phyloP scores from a whole-genome alignment of 495 filamentous ascomycete species.

The Penicillium cinerascens region DNA sequence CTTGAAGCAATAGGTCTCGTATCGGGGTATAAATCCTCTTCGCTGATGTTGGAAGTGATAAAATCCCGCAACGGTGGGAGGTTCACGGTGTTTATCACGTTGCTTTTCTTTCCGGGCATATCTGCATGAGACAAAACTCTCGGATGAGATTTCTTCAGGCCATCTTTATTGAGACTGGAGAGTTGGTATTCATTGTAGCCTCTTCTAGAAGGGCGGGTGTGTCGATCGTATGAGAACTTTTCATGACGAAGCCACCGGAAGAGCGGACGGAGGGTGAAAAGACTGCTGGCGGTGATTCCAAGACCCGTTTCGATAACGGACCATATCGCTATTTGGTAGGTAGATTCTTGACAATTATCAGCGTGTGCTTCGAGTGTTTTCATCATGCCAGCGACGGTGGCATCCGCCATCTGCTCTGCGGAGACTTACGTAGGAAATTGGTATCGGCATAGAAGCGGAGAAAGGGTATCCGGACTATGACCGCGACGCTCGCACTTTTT shows the following conservation, averaged over 20 bases:
- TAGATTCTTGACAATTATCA: constrained; percentile 18
- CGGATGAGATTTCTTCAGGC: too few species aligned
- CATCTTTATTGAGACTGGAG: constrained; percentile 2
- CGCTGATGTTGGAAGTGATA: too few species aligned
- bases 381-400: too few species aligned
- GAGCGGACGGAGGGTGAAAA: constrained; percentile 35
- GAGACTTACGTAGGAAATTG: constrained; percentile 29
- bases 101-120: too few species aligned
- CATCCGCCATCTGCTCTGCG: background rate
- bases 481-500: constrained; percentile 25
- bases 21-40: too few species aligned
- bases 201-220: background rate
- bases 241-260: constrained; percentile 24
- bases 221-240: background rate
- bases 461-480: constrained; percentile 29
- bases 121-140: too few species aligned
- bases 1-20: too few species aligned
- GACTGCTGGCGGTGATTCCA: constrained; percentile 35
- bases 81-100: too few species aligned
- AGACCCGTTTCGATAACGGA: constrained; percentile 30
- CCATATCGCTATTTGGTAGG: constrained; percentile 31
- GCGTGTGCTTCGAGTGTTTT: too few species aligned
- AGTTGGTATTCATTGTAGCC: background rate
- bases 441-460: constrained; percentile 15
- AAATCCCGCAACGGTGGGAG: too few species aligned